These are phyloP conservation scores for Ceratorhiza oryzae-sativae DNA, from an alignment of 1,284 basidiomycete species.

Conservation along the genomic window DNA sequence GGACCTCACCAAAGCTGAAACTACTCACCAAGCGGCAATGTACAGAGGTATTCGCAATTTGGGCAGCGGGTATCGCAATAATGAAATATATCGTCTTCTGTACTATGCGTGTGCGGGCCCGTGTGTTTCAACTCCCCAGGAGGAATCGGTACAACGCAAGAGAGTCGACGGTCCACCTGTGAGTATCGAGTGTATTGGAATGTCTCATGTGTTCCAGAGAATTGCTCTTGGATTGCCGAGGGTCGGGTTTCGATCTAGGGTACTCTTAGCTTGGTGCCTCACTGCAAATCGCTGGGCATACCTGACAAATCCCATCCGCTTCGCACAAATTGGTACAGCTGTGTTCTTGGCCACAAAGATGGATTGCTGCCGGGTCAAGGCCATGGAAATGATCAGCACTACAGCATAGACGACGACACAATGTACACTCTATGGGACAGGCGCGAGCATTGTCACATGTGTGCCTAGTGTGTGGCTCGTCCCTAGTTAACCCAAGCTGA, in stretches of 20 bases:
- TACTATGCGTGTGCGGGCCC: constrained; percentile 60
- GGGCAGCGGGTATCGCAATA: constrained; percentile 64
- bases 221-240: constrained; percentile 64
- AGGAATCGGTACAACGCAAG: constrained; percentile 58
- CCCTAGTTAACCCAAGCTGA: no score
- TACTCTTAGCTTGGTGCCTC: not conserved
- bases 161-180: constrained; percentile 56
- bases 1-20: not conserved
- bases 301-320: constrained; percentile 48
- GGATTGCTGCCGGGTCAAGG: constrained; percentile 53
- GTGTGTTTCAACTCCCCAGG: constrained; percentile 54
- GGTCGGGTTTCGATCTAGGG: constrained; percentile 67
- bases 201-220: constrained; percentile 56
- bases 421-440: constrained; percentile 61
- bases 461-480: constrained; percentile 58
- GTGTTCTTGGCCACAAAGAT: constrained; percentile 64
- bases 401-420: constrained; percentile 63
- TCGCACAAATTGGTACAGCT: constrained; percentile 53
- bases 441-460: constrained; percentile 56
- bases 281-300: not conserved
- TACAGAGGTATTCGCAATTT: constrained; percentile 66
- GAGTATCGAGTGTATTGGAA: constrained; percentile 56
- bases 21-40: constrained; percentile 58
- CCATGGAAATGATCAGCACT: constrained; percentile 62
- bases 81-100: constrained; percentile 55